These are phyloP conservation scores for Apiospora hydei DNA, from an alignment of 2,329 filamentous ascomycete genomes.

Conservation along the genomic window DNA sequence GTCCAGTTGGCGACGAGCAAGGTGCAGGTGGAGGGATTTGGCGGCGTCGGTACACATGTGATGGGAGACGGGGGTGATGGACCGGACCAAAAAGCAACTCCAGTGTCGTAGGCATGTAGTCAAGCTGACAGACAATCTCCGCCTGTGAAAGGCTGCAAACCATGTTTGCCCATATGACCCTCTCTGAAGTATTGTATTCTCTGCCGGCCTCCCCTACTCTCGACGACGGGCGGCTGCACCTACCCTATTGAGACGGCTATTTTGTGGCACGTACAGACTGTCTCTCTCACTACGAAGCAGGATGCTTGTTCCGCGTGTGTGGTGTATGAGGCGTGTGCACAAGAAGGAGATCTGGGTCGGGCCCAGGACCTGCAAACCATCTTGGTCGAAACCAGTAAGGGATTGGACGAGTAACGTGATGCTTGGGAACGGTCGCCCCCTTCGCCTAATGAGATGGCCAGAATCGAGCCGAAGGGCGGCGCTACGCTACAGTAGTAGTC, in stretches of 20 bases:
- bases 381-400: neutral
- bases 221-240: slow-evolving; percentile 9
- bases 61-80: neutral
- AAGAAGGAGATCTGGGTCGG: slow-evolving; percentile 6
- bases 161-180: slow-evolving; percentile 13
- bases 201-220: slow-evolving; percentile 7
- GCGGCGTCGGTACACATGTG: slow-evolving; percentile 49
- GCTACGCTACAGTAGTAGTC: slow-evolving; percentile 17
- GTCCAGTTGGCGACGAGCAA: slow-evolving; percentile 73
- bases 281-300: neutral
- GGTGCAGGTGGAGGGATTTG: slow-evolving; percentile 72
- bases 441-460: neutral
- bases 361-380: neutral
- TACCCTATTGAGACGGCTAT: slow-evolving; percentile 12
- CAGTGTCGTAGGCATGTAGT: neutral
- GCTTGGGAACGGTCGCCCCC: neutral
- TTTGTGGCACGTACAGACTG: slow-evolving; percentile 4
- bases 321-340: neutral
- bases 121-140: slow-evolving; percentile 17
- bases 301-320: neutral
- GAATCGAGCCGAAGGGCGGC: slow-evolving; percentile 14
- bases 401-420: slow-evolving; percentile 21
- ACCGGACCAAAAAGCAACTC: slow-evolving; percentile 13
- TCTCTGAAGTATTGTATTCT: neutral
- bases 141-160: slow-evolving; percentile 13